Percentiles rank a stretch among this genome's conserved stretches.
Conservation (phyloP, 768 basidiomycete genomes). For the Leccinum fibrillosum region DNA sequence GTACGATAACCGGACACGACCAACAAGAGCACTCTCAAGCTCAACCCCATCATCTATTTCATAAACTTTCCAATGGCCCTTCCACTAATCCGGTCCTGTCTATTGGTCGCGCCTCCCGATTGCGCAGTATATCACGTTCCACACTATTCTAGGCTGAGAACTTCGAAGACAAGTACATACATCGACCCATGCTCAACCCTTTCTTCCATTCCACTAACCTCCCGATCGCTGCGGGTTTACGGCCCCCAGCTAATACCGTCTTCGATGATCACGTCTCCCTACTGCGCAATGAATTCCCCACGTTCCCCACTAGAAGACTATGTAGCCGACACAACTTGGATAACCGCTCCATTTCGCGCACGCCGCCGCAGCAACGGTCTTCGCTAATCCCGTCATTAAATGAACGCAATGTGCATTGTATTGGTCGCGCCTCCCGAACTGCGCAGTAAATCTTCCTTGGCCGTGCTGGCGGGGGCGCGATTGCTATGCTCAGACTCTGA, state of each 20-base stretch:
- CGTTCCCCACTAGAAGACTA: background rate
- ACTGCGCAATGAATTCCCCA: background rate
- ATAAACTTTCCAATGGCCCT: background rate
- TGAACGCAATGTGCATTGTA: background rate
- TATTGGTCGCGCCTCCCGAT: background rate
- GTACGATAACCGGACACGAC: background rate
- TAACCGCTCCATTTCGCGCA: background rate
- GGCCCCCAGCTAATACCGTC: background rate
- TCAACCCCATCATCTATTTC: background rate
- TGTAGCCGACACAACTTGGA: background rate
- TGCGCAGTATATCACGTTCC: background rate
- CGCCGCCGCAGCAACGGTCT: background rate
- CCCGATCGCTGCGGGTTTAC: background rate
- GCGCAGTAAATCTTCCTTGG: background rate
- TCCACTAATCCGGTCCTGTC: background rate
- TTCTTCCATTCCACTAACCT: background rate
- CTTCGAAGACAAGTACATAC: background rate
- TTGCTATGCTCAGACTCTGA: slow-evolving; percentile 15
- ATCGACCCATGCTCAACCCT: background rate
- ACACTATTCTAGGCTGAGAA: background rate
- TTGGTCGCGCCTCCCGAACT: slow-evolving; percentile 7
- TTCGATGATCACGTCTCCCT: background rate
- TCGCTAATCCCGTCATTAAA: background rate
- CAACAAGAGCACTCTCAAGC: background rate
- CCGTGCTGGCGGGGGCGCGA: background rate